Evolutionary conservation across 2,329 filamentous ascomycete genomes (phyloP), one percentile per base, ranked within the genome.

Genomic region (Scorias spongiosa): DNA sequence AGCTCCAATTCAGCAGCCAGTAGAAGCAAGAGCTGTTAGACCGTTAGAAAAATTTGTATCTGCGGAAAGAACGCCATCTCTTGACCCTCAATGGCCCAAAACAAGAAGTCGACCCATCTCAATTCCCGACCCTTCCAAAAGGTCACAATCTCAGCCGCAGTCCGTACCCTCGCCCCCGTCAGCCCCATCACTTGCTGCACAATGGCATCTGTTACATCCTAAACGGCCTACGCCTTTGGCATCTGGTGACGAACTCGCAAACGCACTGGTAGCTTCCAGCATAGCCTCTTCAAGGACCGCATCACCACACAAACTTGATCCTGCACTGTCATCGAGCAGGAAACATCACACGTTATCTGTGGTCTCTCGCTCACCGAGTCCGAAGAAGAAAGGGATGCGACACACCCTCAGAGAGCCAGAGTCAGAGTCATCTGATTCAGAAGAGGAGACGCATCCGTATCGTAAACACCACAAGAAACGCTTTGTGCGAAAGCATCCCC

Each of bases 241-340:
- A 26, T 72, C 73, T 1, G 68, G 84, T 9, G 73, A 80, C 46
- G 78, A 78, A 0, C 72, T 88, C 7, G 78, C 81, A 10, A 76
- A 76, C 53, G 84, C 84, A 49, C 85, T 88, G 46, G 73, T 88
- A 54, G 83, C 82, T 2, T 78, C 81, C 2, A 82, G 79, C 18
- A 67, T 88, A 0, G 84, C 84, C 5, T 76, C 81, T 42, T 66
- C 55, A 53, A 51, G 56, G 56, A 54, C 57, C 57, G 47, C 59
- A 57, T 49, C 63, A 47, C 51, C 66, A 54, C 37, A 49, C 65
- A 62, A 60, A 49, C 58, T 37, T 54, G 67, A 62, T 57, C 61
- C 59, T 51, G 53, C 63, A 42, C 59, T 55, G 55, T 55, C 55
- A 57, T 51, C 54, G 55, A 51, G 45, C 26, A 51, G 54, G 12